phyloP scores from a whole-genome alignment of 352 stramenopile species.

The Poterioochromonas sp. region DNA sequence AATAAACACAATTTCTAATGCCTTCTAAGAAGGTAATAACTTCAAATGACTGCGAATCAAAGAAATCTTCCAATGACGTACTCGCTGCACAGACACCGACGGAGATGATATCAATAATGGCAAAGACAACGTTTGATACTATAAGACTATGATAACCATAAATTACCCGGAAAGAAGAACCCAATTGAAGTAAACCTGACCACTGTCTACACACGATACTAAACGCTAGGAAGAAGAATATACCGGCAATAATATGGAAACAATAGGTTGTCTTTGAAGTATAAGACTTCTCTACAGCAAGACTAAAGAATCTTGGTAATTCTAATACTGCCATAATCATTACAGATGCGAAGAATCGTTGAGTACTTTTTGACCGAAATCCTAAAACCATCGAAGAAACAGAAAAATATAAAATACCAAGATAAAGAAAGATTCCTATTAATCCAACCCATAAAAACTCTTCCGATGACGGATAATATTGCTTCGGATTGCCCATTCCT shows the following conservation, averaged over 20 bases:
- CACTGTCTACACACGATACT: constrained; percentile 28
- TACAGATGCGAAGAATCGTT: background rate
- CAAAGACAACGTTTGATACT: constrained; percentile 27
- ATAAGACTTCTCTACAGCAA: constrained; percentile 14
- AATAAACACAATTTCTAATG: constrained; percentile 27
- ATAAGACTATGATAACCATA: constrained; percentile 12
- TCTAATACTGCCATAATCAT: constrained; percentile 18
- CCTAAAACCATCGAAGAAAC: background rate
- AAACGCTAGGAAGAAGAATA: constrained; percentile 33
- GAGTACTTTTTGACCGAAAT: constrained; percentile 11
- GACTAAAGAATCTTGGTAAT: constrained; percentile 3
- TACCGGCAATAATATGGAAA: constrained; percentile 12
- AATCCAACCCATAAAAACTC: constrained; percentile 26
- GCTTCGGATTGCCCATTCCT: background rate
- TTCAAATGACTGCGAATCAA: background rate
- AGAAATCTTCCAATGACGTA: constrained; percentile 16
- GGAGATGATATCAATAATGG: constrained; percentile 2
- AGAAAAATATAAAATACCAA: background rate
- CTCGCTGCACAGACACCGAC: background rate
- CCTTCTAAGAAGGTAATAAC: constrained; percentile 27
- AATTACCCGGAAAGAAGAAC: background rate
- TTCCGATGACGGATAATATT: background rate
- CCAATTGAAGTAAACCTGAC: constrained; percentile 24
- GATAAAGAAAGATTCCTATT: constrained; percentile 24
- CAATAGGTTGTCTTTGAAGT: background rate